These are phyloP conservation scores for Deuterostichococcus epilithicus DNA, from an alignment of 139 green algal genomes.

Conservation along the genomic window DNA sequence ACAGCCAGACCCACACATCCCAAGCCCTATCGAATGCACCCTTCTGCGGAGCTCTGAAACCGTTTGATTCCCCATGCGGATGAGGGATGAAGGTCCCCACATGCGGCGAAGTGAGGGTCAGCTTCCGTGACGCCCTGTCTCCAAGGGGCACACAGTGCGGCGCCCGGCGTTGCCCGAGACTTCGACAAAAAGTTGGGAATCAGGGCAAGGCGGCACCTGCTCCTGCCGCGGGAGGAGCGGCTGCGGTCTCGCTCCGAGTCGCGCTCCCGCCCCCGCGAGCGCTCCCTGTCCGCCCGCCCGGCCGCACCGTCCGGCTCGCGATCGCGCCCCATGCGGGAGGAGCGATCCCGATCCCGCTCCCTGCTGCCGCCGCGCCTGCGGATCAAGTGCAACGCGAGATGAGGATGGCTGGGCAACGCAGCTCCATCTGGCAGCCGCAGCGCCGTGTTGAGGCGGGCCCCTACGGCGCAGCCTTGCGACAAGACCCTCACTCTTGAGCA, in stretches of 20 bases:
- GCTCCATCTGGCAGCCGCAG: not conserved
- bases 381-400: too few species aligned
- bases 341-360: conserved; percentile 3
- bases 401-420: not conserved
- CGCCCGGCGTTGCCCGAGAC: too few species aligned
- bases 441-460: not conserved
- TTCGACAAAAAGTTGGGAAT: too few species aligned
- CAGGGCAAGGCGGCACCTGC: not conserved
- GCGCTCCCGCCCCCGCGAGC: conserved; percentile 18
- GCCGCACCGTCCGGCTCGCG: not conserved
- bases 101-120: too few species aligned
- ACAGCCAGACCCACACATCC: too few species aligned
- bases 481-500: not conserved
- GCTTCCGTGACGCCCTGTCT: too few species aligned
- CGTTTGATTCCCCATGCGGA: too few species aligned
- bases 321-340: not conserved
- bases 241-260: conserved; percentile 15
- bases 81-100: too few species aligned
- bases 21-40: too few species aligned
- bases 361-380: conserved; percentile 11
- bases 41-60: too few species aligned
- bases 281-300: conserved; percentile 1
- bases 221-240: not conserved
- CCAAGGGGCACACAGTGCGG: too few species aligned
- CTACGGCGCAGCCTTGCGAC: too few species aligned